Base-by-base conservation (phyloP, 2,329 filamentous ascomycete species). In the Domatiomyces catenatus region DNA sequence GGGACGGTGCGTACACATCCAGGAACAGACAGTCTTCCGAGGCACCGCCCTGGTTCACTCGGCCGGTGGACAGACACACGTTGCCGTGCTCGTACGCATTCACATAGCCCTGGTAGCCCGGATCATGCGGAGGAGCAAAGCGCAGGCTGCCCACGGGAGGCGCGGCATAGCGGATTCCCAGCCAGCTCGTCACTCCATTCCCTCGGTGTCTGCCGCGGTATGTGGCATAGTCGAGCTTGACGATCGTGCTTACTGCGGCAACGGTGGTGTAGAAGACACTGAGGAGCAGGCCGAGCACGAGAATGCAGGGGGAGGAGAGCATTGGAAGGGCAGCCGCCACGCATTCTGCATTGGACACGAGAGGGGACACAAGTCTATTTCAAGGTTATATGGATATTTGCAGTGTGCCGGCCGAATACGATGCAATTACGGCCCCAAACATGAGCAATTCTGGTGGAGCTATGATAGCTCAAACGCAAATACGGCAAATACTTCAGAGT, bases 111-210 rank as follows among this genome's bases (percentile, higher is more conserved):
- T 20, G 18, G n/a, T n/a, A 10, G 18, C 22, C 43, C 1, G 84
- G 84, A 62, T 85, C 80, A 58, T 75, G 69, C 0, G 86, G 83
- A 10, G 79, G 77, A 49, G 73, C 70, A 61, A 88, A 90, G 18
- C 86, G 74, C 53, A 85, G 62, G 5, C 75, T 59, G 1, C 80
- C 81, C 1, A 83, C 51, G 0, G 85, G 85, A 12, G 84, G 71
- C 4, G 81, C 79, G 1, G 84, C 85, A 67, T 79, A 92, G 44
- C 83, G 77, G 55, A 92, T 77, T 1, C 84, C 85, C 6, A 86
- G 72, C 83, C 83, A 90, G 63, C 82, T 74, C 2, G 75, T 79
- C 46, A 87, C 68, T 1, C 80, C 81, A 57, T 76, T 76, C 0
- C 65, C 57, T 1, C 74, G 67, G 1, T 69, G 61, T 3, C 68